phyloP scores from a whole-genome alignment of 352 stramenopile species.

The Globisporangium polare region DNA sequence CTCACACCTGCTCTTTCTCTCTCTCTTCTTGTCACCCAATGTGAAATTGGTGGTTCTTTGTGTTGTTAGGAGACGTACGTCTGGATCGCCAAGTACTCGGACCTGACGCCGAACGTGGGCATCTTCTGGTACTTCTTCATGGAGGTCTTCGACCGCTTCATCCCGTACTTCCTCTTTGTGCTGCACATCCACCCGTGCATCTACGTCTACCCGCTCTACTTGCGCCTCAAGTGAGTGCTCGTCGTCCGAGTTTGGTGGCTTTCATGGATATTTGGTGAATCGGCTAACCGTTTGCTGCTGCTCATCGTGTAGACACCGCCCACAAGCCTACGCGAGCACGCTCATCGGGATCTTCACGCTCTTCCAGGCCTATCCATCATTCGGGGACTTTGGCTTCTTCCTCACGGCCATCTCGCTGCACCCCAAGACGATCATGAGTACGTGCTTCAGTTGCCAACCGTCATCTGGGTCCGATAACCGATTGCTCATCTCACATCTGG shows the following conservation, averaged over 20 bases:
- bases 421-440: constrained; percentile 78
- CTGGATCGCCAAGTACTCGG: constrained; percentile 75
- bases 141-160: constrained; percentile 85
- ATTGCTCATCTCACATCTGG: not conserved
- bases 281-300: not conserved
- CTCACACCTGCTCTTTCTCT: not conserved
- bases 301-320: constrained; percentile 48
- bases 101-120: constrained; percentile 80
- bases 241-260: not conserved
- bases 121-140: constrained; percentile 91
- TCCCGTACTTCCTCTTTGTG: constrained; percentile 79
- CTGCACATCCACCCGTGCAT: constrained; percentile 78
- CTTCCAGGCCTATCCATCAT: constrained; percentile 76
- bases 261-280: not conserved
- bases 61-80: constrained; percentile 65
- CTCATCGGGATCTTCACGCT: constrained; percentile 73
- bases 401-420: constrained; percentile 61
- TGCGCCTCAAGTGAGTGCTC: constrained; percentile 57
- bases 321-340: constrained; percentile 60
- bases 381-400: constrained; percentile 83
- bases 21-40: not conserved
- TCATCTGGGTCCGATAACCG: not conserved
- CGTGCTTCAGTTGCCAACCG: constrained; percentile 6
- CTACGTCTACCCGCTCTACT: constrained; percentile 74
- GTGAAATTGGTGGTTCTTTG: not conserved